Evolutionary conservation across 768 basidiomycete genomes (phyloP).

Genomic region (Tubosaeta sp.): DNA sequence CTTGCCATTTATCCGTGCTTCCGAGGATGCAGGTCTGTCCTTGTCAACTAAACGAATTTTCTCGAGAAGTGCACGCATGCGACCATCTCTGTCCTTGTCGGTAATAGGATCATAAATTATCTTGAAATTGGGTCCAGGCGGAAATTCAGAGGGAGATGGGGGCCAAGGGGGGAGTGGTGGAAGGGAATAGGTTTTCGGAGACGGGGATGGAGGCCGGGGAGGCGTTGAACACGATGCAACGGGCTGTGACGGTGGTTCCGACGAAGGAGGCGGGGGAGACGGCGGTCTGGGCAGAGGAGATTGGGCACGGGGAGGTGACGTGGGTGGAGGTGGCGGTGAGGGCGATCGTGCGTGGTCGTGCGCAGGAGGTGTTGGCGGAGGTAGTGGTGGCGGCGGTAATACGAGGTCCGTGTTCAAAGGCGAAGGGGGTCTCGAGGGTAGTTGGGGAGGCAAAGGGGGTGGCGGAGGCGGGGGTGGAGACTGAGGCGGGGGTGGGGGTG

Average conservation of each 20-base stretch:
- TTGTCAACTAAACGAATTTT: constrained; percentile 35
- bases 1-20: constrained; percentile 54
- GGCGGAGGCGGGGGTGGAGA: constrained; percentile 27
- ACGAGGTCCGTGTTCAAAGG: constrained; percentile 12
- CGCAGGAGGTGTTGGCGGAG: constrained; percentile 8
- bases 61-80: constrained; percentile 38
- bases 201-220: constrained; percentile 9
- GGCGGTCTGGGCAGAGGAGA: constrained; percentile 28
- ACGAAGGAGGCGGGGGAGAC: constrained; percentile 22
- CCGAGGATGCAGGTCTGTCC: constrained; percentile 16
- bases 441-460: constrained; percentile 27
- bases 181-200: constrained; percentile 36
- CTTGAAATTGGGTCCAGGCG: constrained; percentile 49
- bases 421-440: constrained; percentile 26
- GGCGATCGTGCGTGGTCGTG: constrained; percentile 18
- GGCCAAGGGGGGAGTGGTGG: constrained; percentile 52
- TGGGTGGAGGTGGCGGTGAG: constrained; percentile 23
- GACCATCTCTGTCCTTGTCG: constrained; percentile 43
- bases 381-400: constrained; percentile 16
- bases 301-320: constrained; percentile 21
- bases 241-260: constrained; percentile 20
- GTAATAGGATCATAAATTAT: constrained; percentile 59
- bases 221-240: constrained; percentile 26
- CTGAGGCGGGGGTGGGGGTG: constrained; percentile 32
- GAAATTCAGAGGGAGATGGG: constrained; percentile 47